Conservation (phyloP, 768 basidiomycete genomes). For the Paxillus rubicundulus region DNA sequence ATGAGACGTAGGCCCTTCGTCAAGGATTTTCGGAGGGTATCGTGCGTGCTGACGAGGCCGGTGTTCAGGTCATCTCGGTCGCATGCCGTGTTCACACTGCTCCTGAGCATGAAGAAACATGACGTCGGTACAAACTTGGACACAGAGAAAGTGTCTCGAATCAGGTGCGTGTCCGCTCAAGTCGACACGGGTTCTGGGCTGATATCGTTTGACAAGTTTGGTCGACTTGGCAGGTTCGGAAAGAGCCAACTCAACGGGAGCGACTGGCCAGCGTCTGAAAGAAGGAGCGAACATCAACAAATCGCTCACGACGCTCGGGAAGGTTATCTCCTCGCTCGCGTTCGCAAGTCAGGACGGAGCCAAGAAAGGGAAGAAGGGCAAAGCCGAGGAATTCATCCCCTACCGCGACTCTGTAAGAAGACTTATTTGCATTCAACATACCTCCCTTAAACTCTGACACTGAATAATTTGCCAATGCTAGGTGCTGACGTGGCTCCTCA, state of each 20-base stretch:
- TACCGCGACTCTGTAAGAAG: slow-evolving; percentile 90
- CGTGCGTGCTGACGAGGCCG: slow-evolving; percentile 4
- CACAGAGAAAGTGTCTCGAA: slow-evolving; percentile 98
- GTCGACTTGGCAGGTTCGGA: slow-evolving; percentile 98
- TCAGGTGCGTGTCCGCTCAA: slow-evolving; percentile 54
- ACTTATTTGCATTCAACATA: not conserved
- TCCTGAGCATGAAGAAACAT: slow-evolving; percentile 88
- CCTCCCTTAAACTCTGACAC: slow-evolving; percentile 4
- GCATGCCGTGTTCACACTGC: slow-evolving; percentile 95
- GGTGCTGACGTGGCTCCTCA: slow-evolving; percentile 97
- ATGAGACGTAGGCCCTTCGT: slow-evolving; percentile 80
- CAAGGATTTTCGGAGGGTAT: not conserved
- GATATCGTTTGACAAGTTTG: slow-evolving; percentile 47
- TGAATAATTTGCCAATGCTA: slow-evolving; percentile 28
- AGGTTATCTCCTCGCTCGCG: slow-evolving; percentile 93
- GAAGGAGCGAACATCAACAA: slow-evolving; percentile 99
- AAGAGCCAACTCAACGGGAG: slow-evolving; percentile 95
- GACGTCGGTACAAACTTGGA: slow-evolving; percentile 84
- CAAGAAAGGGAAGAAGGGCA: slow-evolving; percentile 89
- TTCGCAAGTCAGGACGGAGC: slow-evolving; percentile 49
- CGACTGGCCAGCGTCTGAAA: slow-evolving; percentile 92
- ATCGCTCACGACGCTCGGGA: slow-evolving; percentile 94
- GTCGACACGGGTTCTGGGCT: slow-evolving; percentile 2
- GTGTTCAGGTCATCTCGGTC: slow-evolving; percentile 81
- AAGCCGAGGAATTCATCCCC: slow-evolving; percentile 89